Evolutionary conservation across 2,329 filamentous ascomycete genomes (phyloP).

Genomic region (Botrytis cinerea): DNA sequence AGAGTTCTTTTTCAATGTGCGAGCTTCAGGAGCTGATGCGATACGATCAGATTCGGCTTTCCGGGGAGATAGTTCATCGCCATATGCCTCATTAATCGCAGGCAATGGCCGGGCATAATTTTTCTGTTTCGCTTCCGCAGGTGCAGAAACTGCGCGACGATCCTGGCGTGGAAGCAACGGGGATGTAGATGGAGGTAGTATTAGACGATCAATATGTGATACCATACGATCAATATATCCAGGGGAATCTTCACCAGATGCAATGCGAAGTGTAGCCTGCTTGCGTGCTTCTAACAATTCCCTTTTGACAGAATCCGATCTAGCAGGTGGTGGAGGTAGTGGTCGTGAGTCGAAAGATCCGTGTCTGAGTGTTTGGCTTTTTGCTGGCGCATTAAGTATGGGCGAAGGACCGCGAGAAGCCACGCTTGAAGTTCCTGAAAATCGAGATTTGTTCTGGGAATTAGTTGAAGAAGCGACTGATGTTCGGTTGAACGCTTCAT

Average conservation of each 20-base stretch:
- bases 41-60: slow-evolving; percentile 30
- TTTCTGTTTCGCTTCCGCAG: slow-evolving; percentile 36
- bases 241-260: slow-evolving; percentile 39
- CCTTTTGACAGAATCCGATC: slow-evolving; percentile 38
- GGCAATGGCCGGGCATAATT: slow-evolving; percentile 30
- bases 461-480: slow-evolving; percentile 44
- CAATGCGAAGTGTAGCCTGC: slow-evolving; percentile 38
- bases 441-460: slow-evolving; percentile 14
- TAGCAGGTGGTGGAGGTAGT: slow-evolving; percentile 39
- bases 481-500: slow-evolving; percentile 83
- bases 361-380: slow-evolving; percentile 25
- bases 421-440: slow-evolving; percentile 18
- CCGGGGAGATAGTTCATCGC: slow-evolving; percentile 33
- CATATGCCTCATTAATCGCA: slow-evolving; percentile 37
- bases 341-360: slow-evolving; percentile 36
- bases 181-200: slow-evolving; percentile 45
- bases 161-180: slow-evolving; percentile 28
- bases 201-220: slow-evolving; percentile 58
- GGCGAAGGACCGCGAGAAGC: slow-evolving; percentile 15
- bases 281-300: slow-evolving; percentile 39
- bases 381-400: slow-evolving; percentile 1
- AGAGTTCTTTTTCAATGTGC: slow-evolving; percentile 19
- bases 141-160: slow-evolving; percentile 51
- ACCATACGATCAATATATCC: slow-evolving; percentile 61
- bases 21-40: slow-evolving; percentile 40